A percentile compares a stretch with the other conserved stretches of the same genome.
phyloP scores from a whole-genome alignment of 495 filamentous ascomycete species.

The Usnea hakonensis region DNA sequence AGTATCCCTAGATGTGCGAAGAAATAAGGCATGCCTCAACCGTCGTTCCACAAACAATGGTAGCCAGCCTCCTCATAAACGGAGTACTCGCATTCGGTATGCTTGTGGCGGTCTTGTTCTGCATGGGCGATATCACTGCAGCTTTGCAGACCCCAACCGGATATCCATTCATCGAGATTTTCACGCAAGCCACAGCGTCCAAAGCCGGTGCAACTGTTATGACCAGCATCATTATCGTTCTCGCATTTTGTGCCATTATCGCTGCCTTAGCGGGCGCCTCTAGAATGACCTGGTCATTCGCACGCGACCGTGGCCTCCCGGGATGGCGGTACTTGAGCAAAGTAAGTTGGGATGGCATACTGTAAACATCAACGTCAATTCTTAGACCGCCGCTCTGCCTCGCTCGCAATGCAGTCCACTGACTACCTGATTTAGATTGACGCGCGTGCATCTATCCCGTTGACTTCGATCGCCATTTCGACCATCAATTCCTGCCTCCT shows the following conservation, averaged over 20 bases:
- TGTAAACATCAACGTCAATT: too few species aligned
- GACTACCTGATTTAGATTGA: conserved; percentile 5
- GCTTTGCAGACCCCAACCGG: conserved; percentile 28
- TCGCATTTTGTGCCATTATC: not conserved
- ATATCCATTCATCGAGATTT: conserved; percentile 33
- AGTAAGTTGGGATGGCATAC: too few species aligned
- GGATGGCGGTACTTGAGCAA: not conserved
- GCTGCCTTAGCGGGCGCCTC: not conserved
- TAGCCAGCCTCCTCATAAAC: conserved; percentile 31
- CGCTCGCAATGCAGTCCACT: too few species aligned
- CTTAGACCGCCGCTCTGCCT: too few species aligned
- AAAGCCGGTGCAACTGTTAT: conserved; percentile 27
- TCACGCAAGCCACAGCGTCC: conserved; percentile 27
- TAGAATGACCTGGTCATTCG: not conserved
- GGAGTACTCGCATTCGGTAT: conserved; percentile 36
- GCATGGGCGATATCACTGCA: conserved; percentile 33
- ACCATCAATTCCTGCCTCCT: conserved; percentile 10
- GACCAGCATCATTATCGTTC: conserved; percentile 5
- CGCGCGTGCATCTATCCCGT: not conserved
- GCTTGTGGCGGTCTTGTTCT: conserved; percentile 34
- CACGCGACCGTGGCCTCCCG: not conserved
- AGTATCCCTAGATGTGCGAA: conserved; percentile 18
- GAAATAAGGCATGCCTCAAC: conserved; percentile 35
- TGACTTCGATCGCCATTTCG: not conserved
- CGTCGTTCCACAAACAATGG: conserved; percentile 30